phyloP scores from a whole-genome alignment of 2,329 filamentous ascomycete genomes.

The Zymoseptoria brevis region DNA sequence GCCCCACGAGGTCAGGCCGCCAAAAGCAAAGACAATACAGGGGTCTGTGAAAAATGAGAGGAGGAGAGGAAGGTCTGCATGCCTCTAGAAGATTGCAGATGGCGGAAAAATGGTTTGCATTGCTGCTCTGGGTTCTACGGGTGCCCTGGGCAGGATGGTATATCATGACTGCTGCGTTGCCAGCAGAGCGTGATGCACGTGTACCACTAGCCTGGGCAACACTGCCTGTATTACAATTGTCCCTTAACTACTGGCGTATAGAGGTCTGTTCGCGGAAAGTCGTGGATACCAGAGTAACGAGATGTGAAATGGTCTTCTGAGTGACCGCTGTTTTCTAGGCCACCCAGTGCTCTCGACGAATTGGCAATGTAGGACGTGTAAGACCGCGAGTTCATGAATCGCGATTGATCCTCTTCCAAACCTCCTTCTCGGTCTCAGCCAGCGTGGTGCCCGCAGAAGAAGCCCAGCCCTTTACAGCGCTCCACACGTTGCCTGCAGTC shows the following conservation, averaged over 20 bases:
- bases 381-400: background rate
- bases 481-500: slow-evolving; percentile 25
- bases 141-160: slow-evolving; percentile 16
- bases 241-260: slow-evolving; percentile 24
- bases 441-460: slow-evolving; percentile 34
- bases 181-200: slow-evolving; percentile 19
- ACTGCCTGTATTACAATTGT: slow-evolving; percentile 28
- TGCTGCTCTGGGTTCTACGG: slow-evolving; percentile 20
- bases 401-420: slow-evolving; percentile 40
- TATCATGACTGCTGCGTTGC: slow-evolving; percentile 3
- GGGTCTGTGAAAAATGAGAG: slow-evolving; percentile 3
- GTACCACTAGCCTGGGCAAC: slow-evolving; percentile 27
- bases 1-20: slow-evolving; percentile 5
- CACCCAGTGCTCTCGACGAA: background rate
- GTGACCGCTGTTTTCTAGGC: background rate
- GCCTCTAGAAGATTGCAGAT: slow-evolving; percentile 26
- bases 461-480: slow-evolving; percentile 37
- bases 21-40: slow-evolving; percentile 6
- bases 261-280: slow-evolving; percentile 13
- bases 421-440: slow-evolving; percentile 39
- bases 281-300: background rate
- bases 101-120: slow-evolving; percentile 11
- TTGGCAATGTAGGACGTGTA: background rate
- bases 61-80: slow-evolving; percentile 20
- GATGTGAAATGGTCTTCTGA: background rate